A percentile compares a stretch with the other conserved stretches of the same genome.
phyloP scores from a whole-genome alignment of 306 rosid species.

The Dryas alaskensis region DNA sequence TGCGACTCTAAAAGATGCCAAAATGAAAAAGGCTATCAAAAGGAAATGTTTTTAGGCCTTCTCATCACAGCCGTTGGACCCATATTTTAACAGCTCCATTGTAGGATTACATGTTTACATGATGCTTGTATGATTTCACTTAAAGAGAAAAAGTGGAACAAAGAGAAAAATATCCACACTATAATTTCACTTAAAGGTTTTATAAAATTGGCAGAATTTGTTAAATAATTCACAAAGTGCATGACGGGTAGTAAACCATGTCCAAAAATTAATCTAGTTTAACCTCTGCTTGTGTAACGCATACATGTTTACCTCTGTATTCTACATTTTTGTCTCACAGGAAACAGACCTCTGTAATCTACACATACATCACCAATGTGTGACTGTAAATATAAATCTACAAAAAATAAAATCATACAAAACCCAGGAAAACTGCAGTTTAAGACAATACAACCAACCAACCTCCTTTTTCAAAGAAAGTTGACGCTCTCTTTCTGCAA shows the following conservation, averaged over 20 bases:
- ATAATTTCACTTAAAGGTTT: too few species aligned
- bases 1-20: too few species aligned
- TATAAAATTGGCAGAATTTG: too few species aligned
- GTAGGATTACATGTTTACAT: not conserved
- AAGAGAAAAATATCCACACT: too few species aligned
- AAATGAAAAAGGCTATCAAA: not conserved
- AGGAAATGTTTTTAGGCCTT: not conserved
- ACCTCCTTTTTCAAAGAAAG: conserved; percentile 70
- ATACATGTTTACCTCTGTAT: too few species aligned
- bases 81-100: not conserved
- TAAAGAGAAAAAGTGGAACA: too few species aligned
- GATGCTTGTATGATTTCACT: not conserved
- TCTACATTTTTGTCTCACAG: not conserved
- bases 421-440: not conserved
- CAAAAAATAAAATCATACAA: not conserved
- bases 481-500: conserved; percentile 73
- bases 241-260: not conserved
- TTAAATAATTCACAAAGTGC: not conserved
- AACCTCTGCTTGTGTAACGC: not conserved
- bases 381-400: not conserved
- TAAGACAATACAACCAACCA: conserved; percentile 19
- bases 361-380: not conserved
- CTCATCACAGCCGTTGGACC: not conserved
- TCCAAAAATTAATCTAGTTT: not conserved
- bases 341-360: not conserved